phyloP scores from a whole-genome alignment of 768 basidiomycete species.

The Gloeophyllum trabeum region DNA sequence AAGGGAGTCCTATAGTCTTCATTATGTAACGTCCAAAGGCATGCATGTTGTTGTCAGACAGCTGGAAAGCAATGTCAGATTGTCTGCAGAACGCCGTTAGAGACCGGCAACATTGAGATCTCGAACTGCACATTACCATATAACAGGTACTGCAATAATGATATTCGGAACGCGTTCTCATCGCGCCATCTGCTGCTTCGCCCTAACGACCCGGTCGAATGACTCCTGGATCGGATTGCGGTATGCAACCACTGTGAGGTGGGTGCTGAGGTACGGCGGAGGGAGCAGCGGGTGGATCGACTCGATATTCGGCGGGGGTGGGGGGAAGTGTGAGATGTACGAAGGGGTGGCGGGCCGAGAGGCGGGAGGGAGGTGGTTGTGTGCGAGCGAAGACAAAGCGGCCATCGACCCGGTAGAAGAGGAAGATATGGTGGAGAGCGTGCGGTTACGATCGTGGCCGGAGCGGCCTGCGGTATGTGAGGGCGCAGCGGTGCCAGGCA shows the following conservation, averaged over 20 bases:
- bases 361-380: constrained; percentile 22
- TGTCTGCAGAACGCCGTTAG: too few species aligned
- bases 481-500: constrained; percentile 30
- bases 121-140: too few species aligned
- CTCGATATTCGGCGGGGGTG: constrained; percentile 45
- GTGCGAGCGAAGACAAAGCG: constrained; percentile 22
- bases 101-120: too few species aligned
- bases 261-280: constrained; percentile 58
- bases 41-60: too few species aligned
- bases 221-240: constrained; percentile 61
- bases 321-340: constrained; percentile 52
- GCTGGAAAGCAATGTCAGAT: too few species aligned
- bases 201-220: constrained; percentile 52
- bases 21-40: too few species aligned
- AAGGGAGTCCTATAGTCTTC: too few species aligned
- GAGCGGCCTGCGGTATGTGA: constrained; percentile 17
- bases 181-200: constrained; percentile 29
- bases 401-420: constrained; percentile 21
- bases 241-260: constrained; percentile 56
- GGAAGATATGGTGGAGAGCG: constrained; percentile 46
- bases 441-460: constrained; percentile 36
- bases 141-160: too few species aligned
- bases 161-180: too few species aligned
- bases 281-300: constrained; percentile 62
- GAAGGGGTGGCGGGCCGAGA: constrained; percentile 25